Evolutionary conservation across 73 alveolate species (phyloP).

Genomic region (Symbiodinium natans): DNA sequence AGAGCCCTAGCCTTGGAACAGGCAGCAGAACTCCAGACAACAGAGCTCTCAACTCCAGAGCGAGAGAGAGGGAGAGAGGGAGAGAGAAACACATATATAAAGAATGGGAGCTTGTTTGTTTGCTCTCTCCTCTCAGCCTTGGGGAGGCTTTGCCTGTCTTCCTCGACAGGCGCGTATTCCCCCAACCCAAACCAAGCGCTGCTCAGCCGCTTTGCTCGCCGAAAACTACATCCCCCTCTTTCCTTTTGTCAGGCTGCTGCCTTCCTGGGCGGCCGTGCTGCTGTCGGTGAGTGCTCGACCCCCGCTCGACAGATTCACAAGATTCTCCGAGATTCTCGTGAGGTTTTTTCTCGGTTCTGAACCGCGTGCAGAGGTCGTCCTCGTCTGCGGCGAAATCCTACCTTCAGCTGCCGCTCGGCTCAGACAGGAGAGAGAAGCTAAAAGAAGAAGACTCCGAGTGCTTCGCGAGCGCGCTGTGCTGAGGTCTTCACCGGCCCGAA

Average conservation of each 20-base stretch:
- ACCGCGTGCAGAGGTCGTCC: conserved; percentile 6
- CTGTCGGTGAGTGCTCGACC: neutral
- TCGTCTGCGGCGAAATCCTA: conserved; percentile 62
- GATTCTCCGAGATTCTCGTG: too few species aligned
- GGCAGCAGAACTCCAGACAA: too few species aligned
- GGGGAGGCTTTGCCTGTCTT: conserved; percentile 53
- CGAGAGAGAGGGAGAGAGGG: neutral
- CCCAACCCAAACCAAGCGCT: too few species aligned
- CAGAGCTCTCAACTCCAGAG: neutral
- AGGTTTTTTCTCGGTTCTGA: too few species aligned
- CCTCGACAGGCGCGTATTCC: neutral
- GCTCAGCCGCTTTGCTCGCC: neutral
- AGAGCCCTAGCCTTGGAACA: too few species aligned
- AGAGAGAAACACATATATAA: neutral
- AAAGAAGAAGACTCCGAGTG: too few species aligned
- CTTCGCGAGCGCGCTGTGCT: too few species aligned
- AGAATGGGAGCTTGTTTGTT: too few species aligned
- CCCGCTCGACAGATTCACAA: neutral
- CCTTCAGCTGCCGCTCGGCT: conserved; percentile 37
- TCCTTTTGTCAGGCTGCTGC: neutral
- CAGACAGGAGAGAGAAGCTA: too few species aligned
- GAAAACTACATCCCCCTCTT: too few species aligned
- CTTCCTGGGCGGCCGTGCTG: neutral
- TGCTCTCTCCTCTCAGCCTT: neutral
- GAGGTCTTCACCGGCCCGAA: conserved; percentile 76